Evolutionary conservation across 768 basidiomycete genomes (phyloP).

Genomic region (Leccinum imitatum): DNA sequence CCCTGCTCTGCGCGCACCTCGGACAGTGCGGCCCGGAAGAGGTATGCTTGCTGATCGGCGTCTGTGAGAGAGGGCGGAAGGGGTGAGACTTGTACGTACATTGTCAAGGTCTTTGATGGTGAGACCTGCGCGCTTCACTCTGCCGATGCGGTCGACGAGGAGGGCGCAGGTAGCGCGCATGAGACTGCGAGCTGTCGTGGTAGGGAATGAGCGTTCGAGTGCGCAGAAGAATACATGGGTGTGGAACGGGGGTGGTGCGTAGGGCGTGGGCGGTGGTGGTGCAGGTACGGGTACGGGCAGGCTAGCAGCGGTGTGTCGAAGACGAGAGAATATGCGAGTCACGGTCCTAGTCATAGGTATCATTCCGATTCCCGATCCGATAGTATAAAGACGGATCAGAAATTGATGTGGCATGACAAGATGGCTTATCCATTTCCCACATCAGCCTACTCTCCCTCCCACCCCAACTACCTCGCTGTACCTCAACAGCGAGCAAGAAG

Average conservation of each 20-base stretch:
- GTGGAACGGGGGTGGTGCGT: constrained; percentile 75
- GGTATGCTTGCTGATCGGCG: constrained; percentile 78
- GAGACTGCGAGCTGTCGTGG: constrained; percentile 68
- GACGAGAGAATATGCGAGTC: constrained; percentile 17
- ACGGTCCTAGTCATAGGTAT: background rate
- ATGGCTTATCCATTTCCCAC: constrained; percentile 29
- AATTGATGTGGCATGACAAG: background rate
- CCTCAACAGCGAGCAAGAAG: constrained; percentile 10
- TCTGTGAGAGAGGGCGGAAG: background rate
- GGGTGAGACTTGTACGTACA: constrained; percentile 40
- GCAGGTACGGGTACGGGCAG: constrained; percentile 19
- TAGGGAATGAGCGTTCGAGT: constrained; percentile 73
- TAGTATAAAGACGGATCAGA: background rate
- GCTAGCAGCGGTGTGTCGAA: constrained; percentile 6
- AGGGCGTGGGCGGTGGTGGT: constrained; percentile 29
- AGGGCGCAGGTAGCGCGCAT: constrained; percentile 84
- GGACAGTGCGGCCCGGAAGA: constrained; percentile 90
- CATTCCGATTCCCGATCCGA: constrained; percentile 22
- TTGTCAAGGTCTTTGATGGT: constrained; percentile 80
- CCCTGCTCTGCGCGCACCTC: constrained; percentile 87
- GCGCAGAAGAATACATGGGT: constrained; percentile 75
- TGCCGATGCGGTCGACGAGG: constrained; percentile 71
- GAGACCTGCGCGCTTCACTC: constrained; percentile 70
- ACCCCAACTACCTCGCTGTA: constrained; percentile 7
- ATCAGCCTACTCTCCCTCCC: background rate